Evolutionary conservation across 805 yeast genomes (phyloP), one percentile per base, ranked within the genome.

Genomic region (Candida caryicola): DNA sequence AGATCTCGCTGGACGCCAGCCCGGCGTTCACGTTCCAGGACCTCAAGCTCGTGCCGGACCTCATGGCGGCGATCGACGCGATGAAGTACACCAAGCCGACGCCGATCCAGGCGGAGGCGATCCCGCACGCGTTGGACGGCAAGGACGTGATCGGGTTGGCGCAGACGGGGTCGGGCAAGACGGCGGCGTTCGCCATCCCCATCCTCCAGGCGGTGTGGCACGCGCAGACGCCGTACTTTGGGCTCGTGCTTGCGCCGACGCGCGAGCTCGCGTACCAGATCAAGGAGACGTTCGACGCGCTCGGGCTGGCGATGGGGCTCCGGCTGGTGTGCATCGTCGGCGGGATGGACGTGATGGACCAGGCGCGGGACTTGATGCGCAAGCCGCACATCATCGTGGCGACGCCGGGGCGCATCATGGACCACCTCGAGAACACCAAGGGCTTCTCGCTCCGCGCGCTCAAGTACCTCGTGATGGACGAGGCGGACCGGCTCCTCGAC

Each of bases 271-370:
- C 93, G 0, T 82, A 80, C 57, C 95, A 85, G 57, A 93, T 93
- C 50, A 83, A 90, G 47, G 96, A 89, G 54, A 91, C 96, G 6
- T 93, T 93, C 58, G 96, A 90, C 55, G 96, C 98, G 0, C 63
- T 93, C 34, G 99, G 99, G 0, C 66, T 86, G 1, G 66, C 79
- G 6, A 93, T 93, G 95, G 99, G 98, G 1, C 76, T 91, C n/a
- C 74, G 95, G 53, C 74, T 91, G 16, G 81, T 81, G 3, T 89
- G 95, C 41, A 77, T 91, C 46, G 96, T 93, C 26, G 99, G 99
- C 51, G 99, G 99, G 45, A 90, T 93, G 91, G 96, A 88, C 58
- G 85, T 86, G 85, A 88, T 93, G 93, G 95, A 89, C 50, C 99
- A 91, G 64, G 93, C 97, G 0, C 76, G 95, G 44, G 96, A 93